Evolutionary conservation across 1,284 basidiomycete species (phyloP).

Genomic region (Athelia psychrophila): DNA sequence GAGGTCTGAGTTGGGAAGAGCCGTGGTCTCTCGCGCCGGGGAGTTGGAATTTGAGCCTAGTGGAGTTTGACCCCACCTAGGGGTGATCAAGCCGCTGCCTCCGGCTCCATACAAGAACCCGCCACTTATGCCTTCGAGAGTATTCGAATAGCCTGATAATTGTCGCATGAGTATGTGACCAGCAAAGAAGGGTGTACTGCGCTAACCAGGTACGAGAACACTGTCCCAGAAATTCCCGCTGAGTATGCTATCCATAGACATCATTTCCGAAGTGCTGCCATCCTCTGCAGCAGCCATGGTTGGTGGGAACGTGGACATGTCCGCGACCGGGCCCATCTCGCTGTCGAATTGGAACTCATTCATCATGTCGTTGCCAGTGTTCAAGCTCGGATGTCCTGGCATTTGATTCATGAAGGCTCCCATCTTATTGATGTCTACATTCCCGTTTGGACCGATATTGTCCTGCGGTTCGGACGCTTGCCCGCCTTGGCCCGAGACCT

Average conservation of each 20-base stretch:
- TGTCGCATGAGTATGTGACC: conserved; percentile 5
- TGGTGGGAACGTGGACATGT: conserved; percentile 79
- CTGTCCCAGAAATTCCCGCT: conserved; percentile 81
- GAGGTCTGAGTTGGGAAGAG: background rate
- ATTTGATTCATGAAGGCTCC: background rate
- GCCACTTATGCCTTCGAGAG: conserved; percentile 75
- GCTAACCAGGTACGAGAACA: conserved; percentile 76
- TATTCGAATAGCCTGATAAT: conserved; percentile 64
- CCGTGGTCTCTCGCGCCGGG: conserved; percentile 26
- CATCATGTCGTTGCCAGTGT: background rate
- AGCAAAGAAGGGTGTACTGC: conserved; percentile 5
- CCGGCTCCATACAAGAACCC: conserved; percentile 80
- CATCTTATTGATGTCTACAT: background rate
- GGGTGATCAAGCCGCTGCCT: conserved; percentile 73
- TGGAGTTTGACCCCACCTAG: conserved; percentile 41
- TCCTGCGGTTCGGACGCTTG: background rate
- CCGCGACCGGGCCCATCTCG: conserved; percentile 78
- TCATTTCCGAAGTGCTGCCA: conserved; percentile 44
- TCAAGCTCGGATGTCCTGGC: background rate
- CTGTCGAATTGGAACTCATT: conserved; percentile 66
- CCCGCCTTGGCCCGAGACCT: background rate
- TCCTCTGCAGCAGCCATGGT: conserved; percentile 62
- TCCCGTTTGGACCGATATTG: background rate
- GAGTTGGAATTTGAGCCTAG: conserved; percentile 40
- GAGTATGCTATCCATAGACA: conserved; percentile 80